phyloP scores from a whole-genome alignment of 768 basidiomycete genomes.

The Clathrus columnatus region DNA sequence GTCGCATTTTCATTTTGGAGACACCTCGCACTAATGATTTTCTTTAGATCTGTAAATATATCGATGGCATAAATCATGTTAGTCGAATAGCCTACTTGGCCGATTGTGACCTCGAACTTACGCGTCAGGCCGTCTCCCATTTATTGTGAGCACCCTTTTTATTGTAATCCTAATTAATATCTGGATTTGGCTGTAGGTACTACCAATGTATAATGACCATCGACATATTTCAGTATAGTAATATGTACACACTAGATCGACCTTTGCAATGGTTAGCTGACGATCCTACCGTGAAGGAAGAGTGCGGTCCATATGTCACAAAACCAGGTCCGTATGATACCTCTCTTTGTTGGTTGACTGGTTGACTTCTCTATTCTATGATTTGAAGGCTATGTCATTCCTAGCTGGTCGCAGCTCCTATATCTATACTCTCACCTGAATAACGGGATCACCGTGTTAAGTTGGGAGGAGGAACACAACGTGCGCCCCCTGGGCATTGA shows the following conservation, averaged over 20 bases:
- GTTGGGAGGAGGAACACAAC: conserved; percentile 79
- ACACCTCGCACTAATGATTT: neutral
- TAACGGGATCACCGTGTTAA: conserved; percentile 71
- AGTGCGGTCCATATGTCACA: conserved; percentile 90
- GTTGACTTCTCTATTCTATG: neutral
- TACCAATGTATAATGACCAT: conserved; percentile 96
- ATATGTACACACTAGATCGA: conserved; percentile 89
- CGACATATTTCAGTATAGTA: conserved; percentile 96
- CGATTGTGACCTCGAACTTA: conserved; percentile 75
- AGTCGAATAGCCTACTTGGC: conserved; percentile 86
- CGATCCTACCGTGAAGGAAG: conserved; percentile 73
- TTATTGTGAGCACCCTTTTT: conserved; percentile 55
- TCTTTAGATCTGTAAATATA: conserved; percentile 62
- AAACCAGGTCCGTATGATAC: conserved; percentile 44
- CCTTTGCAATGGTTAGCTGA: conserved; percentile 83
- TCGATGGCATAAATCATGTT: conserved; percentile 90
- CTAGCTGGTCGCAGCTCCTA: conserved; percentile 83
- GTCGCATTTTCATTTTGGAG: neutral
- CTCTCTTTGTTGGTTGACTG: conserved; percentile 1
- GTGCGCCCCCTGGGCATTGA: conserved; percentile 74
- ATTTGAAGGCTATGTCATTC: conserved; percentile 33
- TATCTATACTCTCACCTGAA: conserved; percentile 80
- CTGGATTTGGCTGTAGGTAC: conserved; percentile 41
- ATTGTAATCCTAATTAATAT: neutral
- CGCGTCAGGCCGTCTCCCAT: conserved; percentile 83